These are phyloP conservation scores for Endogone sp. DNA, from an alignment of 192 early-diverging fungal genomes.

Conservation along the genomic window DNA sequence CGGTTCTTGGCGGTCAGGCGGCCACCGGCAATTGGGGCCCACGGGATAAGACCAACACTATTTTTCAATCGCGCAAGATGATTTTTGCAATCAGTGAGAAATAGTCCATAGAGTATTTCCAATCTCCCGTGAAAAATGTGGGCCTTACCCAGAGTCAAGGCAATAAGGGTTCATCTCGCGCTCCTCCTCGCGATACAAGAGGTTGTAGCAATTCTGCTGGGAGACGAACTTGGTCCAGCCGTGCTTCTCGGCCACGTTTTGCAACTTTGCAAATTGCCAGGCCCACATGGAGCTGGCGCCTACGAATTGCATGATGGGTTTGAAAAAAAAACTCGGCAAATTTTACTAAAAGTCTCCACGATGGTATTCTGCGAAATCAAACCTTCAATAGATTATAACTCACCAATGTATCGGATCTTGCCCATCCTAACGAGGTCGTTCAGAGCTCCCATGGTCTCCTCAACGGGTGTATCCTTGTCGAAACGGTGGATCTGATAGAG, in stretches of 20 bases:
- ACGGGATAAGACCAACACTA: slow-evolving; percentile 19
- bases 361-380: no score
- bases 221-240: slow-evolving; percentile 27
- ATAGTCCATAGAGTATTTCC: neutral
- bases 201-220: slow-evolving; percentile 35
- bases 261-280: slow-evolving; percentile 33
- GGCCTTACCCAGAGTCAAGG: slow-evolving; percentile 15
- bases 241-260: slow-evolving; percentile 30
- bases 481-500: slow-evolving; percentile 74
- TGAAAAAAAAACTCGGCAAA: no score
- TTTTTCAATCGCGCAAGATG: no score
- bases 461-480: slow-evolving; percentile 43
- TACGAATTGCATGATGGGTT: no score
- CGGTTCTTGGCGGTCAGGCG: slow-evolving; percentile 17
- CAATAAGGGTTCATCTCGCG: slow-evolving; percentile 34
- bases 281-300: slow-evolving; percentile 28
- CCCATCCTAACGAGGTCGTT: slow-evolving; percentile 62
- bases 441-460: slow-evolving; percentile 68
- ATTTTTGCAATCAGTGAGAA: neutral
- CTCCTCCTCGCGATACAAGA: slow-evolving; percentile 38
- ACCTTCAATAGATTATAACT: neutral
- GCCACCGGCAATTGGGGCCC: slow-evolving; percentile 28
- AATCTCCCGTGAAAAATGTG: neutral
- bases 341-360: no score
- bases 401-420: slow-evolving; percentile 47